Percentiles rank a stretch among this genome's conserved stretches.
phyloP scores from a whole-genome alignment of 257 asterid genomes.

The Orobanche coerulescens region DNA sequence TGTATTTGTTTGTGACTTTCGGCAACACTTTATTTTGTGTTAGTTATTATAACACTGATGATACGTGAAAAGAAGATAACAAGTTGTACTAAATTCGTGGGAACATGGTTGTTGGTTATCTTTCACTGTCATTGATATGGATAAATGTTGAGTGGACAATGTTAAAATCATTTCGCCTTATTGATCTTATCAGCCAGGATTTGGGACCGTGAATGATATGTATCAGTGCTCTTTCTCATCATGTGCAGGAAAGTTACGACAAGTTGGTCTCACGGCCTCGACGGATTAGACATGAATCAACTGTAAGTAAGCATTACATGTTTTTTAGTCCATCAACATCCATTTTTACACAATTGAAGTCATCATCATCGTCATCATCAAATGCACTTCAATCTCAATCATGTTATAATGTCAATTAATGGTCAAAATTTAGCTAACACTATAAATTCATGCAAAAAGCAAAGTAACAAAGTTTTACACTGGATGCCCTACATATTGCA shows the following conservation, averaged over 20 bases:
- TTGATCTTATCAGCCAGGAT: conserved; percentile 7
- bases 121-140: conserved; percentile 16
- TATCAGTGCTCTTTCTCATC: conserved; percentile 11
- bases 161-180: neutral
- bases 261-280: conserved; percentile 70
- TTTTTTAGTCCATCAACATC: too few species aligned
- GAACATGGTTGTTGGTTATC: conserved; percentile 1
- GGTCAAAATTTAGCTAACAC: too few species aligned
- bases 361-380: too few species aligned
- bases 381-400: too few species aligned
- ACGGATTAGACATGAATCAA: conserved; percentile 70
- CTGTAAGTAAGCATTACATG: too few species aligned
- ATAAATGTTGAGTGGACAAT: conserved; percentile 1
- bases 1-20: conserved; percentile 3
- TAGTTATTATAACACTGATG: too few species aligned
- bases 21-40: too few species aligned
- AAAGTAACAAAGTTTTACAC: too few species aligned
- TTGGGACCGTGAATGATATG: neutral
- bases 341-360: neutral
- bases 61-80: neutral
- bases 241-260: conserved; percentile 67
- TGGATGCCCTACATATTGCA: too few species aligned
- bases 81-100: neutral
- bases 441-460: too few species aligned
- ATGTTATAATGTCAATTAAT: too few species aligned